Conservation (phyloP, 106 monocot species). For the Acanthochlamys bracteata region DNA sequence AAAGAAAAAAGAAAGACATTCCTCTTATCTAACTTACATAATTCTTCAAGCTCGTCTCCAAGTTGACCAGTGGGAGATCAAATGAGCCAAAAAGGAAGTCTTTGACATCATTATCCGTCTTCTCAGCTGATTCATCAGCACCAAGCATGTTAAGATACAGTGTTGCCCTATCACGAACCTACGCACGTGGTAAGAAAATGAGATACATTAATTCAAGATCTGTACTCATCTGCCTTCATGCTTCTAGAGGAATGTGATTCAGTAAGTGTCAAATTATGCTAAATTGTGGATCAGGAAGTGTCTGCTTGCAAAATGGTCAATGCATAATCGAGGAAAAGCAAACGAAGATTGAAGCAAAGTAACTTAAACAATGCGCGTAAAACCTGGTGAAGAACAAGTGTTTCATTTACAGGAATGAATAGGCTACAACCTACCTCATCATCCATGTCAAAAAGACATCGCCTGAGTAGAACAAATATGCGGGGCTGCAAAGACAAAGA, state of each 20-base stretch:
- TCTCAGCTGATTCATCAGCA: conserved; percentile 38
- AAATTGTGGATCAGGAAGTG: too few relatives aligned
- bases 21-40: conserved; percentile 48
- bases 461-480: conserved; percentile 89
- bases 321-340: too few relatives aligned
- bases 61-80: conserved; percentile 76
- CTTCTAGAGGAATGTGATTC: too few relatives aligned
- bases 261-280: too few relatives aligned
- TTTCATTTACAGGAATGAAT: too few relatives aligned
- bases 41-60: conserved; percentile 71
- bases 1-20: background rate
- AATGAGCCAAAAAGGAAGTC: conserved; percentile 91
- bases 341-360: too few relatives aligned
- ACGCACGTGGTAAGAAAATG: background rate
- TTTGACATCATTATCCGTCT: conserved; percentile 59
- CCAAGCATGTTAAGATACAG: conserved; percentile 76
- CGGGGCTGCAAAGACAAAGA: conserved; percentile 61
- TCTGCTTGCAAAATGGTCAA: too few relatives aligned
- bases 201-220: too few relatives aligned
- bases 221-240: too few relatives aligned
- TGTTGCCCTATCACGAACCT: conserved; percentile 98
- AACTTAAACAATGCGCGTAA: too few relatives aligned
- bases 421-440: conserved; percentile 61
- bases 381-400: too few relatives aligned
- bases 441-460: conserved; percentile 93